Evolutionary conservation across 768 basidiomycete species (phyloP).

Genomic region (Mycena crocata): DNA sequence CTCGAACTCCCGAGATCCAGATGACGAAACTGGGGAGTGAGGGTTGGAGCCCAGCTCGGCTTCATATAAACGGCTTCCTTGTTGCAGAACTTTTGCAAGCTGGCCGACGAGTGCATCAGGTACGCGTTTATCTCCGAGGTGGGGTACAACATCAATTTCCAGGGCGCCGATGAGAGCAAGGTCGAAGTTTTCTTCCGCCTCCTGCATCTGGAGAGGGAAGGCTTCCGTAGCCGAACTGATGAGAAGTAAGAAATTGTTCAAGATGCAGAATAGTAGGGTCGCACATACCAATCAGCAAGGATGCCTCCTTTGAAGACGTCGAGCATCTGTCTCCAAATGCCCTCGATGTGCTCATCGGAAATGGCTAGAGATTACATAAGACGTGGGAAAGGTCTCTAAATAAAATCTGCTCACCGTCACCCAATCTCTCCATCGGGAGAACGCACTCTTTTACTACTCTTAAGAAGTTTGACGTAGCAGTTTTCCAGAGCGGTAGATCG

Average conservation of each 20-base stretch:
- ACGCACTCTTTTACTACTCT: constrained; percentile 77
- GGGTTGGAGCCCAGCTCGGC: constrained; percentile 28
- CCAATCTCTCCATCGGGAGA: constrained; percentile 61
- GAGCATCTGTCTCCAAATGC: constrained; percentile 87
- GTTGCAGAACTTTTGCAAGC: constrained; percentile 77
- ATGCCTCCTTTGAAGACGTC: constrained; percentile 87
- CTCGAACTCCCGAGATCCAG: constrained; percentile 42
- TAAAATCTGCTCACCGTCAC: constrained; percentile 52
- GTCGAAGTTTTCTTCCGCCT: constrained; percentile 88
- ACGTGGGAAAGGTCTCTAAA: neutral
- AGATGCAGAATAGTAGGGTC: neutral
- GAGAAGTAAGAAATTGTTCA: neutral
- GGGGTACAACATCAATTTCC: constrained; percentile 84
- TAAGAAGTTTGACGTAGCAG: constrained; percentile 86
- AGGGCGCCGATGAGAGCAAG: constrained; percentile 81
- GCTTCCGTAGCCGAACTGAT: constrained; percentile 66
- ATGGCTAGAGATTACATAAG: constrained; percentile 54
- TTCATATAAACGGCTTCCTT: constrained; percentile 76
- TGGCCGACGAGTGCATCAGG: constrained; percentile 78
- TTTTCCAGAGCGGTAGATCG: constrained; percentile 93
- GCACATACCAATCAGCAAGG: constrained; percentile 82
- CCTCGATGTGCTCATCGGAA: constrained; percentile 73
- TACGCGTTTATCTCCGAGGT: constrained; percentile 74
- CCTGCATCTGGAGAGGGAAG: constrained; percentile 74
- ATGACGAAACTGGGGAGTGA: constrained; percentile 29